Evolutionary conservation across 2,329 filamentous ascomycete species (phyloP), one percentile per base, ranked within the genome.

Genomic region (Ophiostoma perfectum): DNA sequence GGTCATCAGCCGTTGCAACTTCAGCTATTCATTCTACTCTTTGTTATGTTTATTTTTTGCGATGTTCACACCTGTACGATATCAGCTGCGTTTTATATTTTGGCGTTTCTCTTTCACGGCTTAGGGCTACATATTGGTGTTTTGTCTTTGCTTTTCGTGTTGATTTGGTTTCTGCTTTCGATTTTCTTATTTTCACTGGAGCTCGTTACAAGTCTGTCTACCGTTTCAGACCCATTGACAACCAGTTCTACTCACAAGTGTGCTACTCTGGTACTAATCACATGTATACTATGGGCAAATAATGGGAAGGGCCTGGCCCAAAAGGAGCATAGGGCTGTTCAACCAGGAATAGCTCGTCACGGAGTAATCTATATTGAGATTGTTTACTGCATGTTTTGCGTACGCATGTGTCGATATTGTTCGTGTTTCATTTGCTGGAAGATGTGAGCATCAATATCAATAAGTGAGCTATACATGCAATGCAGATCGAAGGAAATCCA

Each of bases 301-400:
- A 14, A 27, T 52, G 39, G 36, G 44, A 18, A n/a, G 42, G 44
- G 55, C 66, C n/a, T 18, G 38, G 42, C 47, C 12, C 39, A 64
- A 42, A 27, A 36, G 27, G 39, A 39, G 11, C 67, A 66, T 39
- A 18, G 11, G 60, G 60, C 16, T 63, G 60, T 42, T 9, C 60
- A 27, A 63, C 16, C 39, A 62, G n/a, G 58, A 55, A 60, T 64
- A 68, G 58, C 66, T 55, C 52, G 52, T 63, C 67, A 65, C 55
- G 67, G 67, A 68, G 64, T 69, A 69, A 60, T 65, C 49, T 64
- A 63, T 55, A 27, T 66, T 58, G 58, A 62, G 8, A 41, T n/a
- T 62, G 36, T n/a, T 63, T 12, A 36, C 11, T 63, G 14, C n/a
- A 2, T n/a, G 12, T n/a, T 41, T 63, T 27, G 27, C 27, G 27